Evolutionary conservation across 441 rosid species (phyloP).

Genomic region (Rhodomyrtus psidioides): DNA sequence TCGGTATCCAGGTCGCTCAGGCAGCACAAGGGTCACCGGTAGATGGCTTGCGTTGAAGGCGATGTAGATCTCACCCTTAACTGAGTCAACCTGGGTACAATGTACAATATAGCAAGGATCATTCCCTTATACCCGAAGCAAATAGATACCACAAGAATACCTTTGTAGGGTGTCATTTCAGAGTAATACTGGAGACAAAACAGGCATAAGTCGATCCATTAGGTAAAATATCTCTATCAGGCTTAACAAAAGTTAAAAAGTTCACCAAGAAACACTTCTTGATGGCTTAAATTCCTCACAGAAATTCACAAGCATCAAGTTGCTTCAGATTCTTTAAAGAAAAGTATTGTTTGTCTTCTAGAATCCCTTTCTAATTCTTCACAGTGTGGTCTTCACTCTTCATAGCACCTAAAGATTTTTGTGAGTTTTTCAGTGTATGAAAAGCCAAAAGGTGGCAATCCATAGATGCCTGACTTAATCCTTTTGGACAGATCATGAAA

Average conservation of each 20-base stretch:
- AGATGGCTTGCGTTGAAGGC: conserved; percentile 80
- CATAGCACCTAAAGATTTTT: not conserved
- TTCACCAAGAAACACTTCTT: not conserved
- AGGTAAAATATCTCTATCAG: not conserved
- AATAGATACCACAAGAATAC: not conserved
- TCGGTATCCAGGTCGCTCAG: conserved; percentile 69
- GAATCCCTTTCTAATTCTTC: not conserved
- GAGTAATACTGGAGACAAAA: not conserved
- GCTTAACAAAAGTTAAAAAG: not conserved
- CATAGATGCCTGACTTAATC: not conserved
- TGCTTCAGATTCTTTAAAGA: not conserved
- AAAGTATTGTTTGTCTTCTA: not conserved
- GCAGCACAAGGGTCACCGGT: conserved; percentile 53
- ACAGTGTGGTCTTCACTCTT: not conserved
- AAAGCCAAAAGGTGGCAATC: not conserved
- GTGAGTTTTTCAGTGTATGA: not conserved
- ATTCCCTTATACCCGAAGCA: not conserved
- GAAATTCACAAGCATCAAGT: not conserved
- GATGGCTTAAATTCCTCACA: not conserved
- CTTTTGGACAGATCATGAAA: not conserved
- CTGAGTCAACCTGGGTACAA: conserved; percentile 52
- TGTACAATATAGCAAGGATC: not conserved
- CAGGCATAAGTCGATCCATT: not conserved
- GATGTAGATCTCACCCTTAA: conserved; percentile 69
- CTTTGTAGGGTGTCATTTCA: not conserved